phyloP scores from a whole-genome alignment of 441 rosid species.

The Populus hybrid region DNA sequence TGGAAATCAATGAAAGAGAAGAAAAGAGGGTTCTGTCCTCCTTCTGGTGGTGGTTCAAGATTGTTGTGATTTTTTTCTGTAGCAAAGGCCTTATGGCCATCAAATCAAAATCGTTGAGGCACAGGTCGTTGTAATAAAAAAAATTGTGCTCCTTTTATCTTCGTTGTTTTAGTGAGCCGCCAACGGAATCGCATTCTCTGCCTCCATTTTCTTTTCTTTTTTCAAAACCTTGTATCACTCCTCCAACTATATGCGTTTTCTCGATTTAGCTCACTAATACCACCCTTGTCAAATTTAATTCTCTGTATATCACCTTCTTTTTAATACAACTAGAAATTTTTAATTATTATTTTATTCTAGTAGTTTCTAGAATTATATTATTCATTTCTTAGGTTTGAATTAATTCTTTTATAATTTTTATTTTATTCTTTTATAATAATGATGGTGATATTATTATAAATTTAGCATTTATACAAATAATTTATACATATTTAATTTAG shows the following conservation, averaged over 20 bases:
- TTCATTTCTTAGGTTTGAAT: neutral
- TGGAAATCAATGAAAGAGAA: constrained; percentile 21
- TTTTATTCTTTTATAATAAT: neutral
- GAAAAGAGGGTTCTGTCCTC: constrained; percentile 13
- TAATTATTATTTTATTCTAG: too few species aligned
- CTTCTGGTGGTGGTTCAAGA: constrained; percentile 35
- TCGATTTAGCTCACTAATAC: neutral
- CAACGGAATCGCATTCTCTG: neutral
- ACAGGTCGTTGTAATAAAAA: neutral
- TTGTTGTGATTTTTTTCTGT: constrained; percentile 2
- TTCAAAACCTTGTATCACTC: neutral
- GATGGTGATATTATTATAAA: too few species aligned
- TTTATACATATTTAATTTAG: too few species aligned
- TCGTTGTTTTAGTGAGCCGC: neutral
- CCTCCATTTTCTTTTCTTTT: neutral
- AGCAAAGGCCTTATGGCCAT: constrained; percentile 77
- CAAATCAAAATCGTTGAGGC: neutral
- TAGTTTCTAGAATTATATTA: too few species aligned
- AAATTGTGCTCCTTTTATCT: neutral
- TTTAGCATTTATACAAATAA: too few species aligned
- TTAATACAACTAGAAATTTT: too few species aligned
- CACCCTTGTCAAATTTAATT: neutral
- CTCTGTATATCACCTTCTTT: too few species aligned
- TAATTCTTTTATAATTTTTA: too few species aligned
- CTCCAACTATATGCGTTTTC: neutral